Conservation (phyloP, 2,329 filamentous ascomycete species). For the Fusarium protoensiforme region DNA sequence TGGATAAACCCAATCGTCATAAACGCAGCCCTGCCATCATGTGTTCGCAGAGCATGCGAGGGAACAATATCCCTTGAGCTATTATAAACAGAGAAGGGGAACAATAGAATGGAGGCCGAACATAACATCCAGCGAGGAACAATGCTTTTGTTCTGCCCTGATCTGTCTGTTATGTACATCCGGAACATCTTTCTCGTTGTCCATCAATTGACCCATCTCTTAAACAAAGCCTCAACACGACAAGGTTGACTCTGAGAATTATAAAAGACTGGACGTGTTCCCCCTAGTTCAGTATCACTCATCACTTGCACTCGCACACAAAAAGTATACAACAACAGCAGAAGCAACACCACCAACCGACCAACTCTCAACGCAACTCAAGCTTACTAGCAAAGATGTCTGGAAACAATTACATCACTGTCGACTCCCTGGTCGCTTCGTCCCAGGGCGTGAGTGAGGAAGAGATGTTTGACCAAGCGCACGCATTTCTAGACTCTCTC, state of each 20-base stretch:
- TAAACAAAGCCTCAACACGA: background rate
- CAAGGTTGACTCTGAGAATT: background rate
- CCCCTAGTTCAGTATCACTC: background rate
- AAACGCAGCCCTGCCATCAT: no score
- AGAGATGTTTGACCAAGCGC: background rate
- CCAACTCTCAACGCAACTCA: background rate
- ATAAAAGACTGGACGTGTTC: background rate
- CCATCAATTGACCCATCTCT: background rate
- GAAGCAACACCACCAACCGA: background rate
- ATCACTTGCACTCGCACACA: background rate
- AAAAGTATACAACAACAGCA: background rate
- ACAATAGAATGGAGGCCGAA: background rate
- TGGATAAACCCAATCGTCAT: no score
- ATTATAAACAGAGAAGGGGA: background rate
- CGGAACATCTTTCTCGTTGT: background rate
- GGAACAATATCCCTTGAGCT: background rate
- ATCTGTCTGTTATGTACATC: background rate
- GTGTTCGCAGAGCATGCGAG: background rate
- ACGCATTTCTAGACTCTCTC: background rate
- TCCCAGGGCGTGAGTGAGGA: background rate
- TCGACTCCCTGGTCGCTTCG: background rate
- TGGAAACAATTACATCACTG: background rate
- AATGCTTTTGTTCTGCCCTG: background rate
- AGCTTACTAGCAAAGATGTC: background rate
- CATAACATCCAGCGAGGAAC: background rate